Base-by-base conservation (phyloP, 1,284 basidiomycete genomes). In the Inonotus obliquus region DNA sequence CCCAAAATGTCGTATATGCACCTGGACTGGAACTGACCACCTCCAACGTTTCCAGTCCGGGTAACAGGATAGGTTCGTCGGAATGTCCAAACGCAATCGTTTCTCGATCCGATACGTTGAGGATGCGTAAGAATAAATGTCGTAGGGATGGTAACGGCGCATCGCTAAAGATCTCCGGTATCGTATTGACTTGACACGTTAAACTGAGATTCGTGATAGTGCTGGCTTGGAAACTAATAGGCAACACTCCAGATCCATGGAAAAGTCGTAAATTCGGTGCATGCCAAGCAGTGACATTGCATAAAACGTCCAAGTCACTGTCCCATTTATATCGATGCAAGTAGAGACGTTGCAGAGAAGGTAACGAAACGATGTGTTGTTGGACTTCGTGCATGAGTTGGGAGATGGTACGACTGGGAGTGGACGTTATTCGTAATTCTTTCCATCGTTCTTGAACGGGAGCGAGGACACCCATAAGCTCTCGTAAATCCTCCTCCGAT, bases 251-350 rank as follows among this genome's bases (percentile, higher is more conserved):
- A 2, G 48, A 39, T 13, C 58, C 58, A 19, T 59, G 58, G 38
- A 59, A 59, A n/a, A 59, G 58, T 17, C 58, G 58, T 37, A 59
- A 7, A 25, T 53, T 59, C 4, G 58, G 58, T 35, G 58, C 58
- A 13, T 45, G 27, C 58, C 58, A 59, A 23, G 27, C 27, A 2
- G 21, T 39, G 48, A 59, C 25, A 49, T 59, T 38, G 38, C 38
- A 52, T 23, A 39, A 38, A 5, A 51, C 58, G 27, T 59, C 58
- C n/a, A 59, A 44, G 58, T 59, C 58, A 25, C 32, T 59, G 58
- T 59, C 58, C 58, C 58, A 59, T 37, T 53, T 59, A 49, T 59
- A 59, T 13, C 58, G 48, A n/a, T 59, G 58, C 17, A 59, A 6
- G 23, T 54, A 37, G 17, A 59, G 37, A 5, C 51, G 48, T 49